phyloP scores from a whole-genome alignment of 306 rosid species.

The Lathyrus tuberosus region DNA sequence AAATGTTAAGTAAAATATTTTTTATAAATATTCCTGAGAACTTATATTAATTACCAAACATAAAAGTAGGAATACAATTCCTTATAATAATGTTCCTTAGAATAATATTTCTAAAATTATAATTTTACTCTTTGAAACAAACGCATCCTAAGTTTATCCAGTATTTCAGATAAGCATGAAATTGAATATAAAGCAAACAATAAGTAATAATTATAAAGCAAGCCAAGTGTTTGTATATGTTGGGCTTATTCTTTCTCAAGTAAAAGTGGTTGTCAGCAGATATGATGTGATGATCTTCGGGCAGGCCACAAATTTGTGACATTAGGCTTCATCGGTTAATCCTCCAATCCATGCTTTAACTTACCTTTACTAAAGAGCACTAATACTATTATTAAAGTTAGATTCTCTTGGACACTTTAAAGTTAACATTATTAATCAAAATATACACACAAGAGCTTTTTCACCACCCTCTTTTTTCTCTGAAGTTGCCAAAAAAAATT shows the following conservation, averaged over 20 bases:
- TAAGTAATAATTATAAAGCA: conserved; percentile 3
- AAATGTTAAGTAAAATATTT: no score
- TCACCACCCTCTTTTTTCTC: neutral
- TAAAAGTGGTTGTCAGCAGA: neutral
- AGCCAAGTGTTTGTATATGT: conserved; percentile 7
- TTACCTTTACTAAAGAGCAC: conserved; percentile 28
- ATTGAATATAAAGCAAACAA: conserved; percentile 10
- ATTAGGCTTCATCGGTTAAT: conserved; percentile 24
- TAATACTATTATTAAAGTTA: conserved; percentile 25
- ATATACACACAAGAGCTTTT: neutral
- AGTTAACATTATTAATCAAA: conserved; percentile 22
- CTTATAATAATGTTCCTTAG: no score
- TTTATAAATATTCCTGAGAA: no score
- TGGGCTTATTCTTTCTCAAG: conserved; percentile 1
- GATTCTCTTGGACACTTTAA: conserved; percentile 36
- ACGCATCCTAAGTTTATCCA: neutral
- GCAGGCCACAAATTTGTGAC: conserved; percentile 35
- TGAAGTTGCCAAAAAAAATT: conserved; percentile 1
- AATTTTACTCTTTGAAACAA: no score
- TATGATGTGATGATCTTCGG: neutral
- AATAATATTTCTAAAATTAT: no score
- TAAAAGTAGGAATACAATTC: no score
- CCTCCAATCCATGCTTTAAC: conserved; percentile 13
- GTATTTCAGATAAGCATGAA: neutral
- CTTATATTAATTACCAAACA: no score